Evolutionary conservation across 345 rosid species (phyloP), one percentile per base, ranked within the genome.

Genomic region (Eucalyptus melliodora): DNA sequence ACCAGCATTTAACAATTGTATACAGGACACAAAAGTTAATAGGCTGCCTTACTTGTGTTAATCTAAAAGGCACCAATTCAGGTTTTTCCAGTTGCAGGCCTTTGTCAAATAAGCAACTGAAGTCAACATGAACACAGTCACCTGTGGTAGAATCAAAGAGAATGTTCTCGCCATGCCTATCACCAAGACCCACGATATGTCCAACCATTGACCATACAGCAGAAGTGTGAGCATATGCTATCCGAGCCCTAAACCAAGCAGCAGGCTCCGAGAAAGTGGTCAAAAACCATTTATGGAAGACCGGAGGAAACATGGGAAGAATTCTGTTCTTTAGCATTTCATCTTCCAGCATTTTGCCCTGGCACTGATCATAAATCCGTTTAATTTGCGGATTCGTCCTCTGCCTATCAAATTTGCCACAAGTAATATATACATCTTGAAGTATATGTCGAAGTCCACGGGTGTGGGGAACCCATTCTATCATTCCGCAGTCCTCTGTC

Each of bases 151-250:
- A 97, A 90, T 97, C 99, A 89, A 97, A 97, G 88, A 97, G 99
- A 93, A 97, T 97, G 92, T 97, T 97, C 92, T 97, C 99, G 86
- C 99, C 99, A 87, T 97, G 99, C 88, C 98, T 93, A 92, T 97
- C 99, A 55, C 99, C 99, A 42, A 97, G 97, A 86, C 99, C 99
- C 91, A 97, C 99, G 50, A 97, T 95, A 91, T 97, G 99, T 89
- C 99, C 99, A 92, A 97, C 99, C 99, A 97, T 97, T 88, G 99
- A 97, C 99, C 99, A 97, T 88, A 97, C 99, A 47, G 99, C 98
- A 90, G 97, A 94, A 86, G 99, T 97, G 93, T 97, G 99, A 87
- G 99, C 99, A 93, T 95, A 97, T 90, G 98, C 97, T 89, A 96
- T 94, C 72, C 98, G 97, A 86, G 99, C 97, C 93, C 99, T 94